These are phyloP conservation scores for Anisodus acutangulus DNA, from an alignment of 257 asterid species.

Conservation along the genomic window DNA sequence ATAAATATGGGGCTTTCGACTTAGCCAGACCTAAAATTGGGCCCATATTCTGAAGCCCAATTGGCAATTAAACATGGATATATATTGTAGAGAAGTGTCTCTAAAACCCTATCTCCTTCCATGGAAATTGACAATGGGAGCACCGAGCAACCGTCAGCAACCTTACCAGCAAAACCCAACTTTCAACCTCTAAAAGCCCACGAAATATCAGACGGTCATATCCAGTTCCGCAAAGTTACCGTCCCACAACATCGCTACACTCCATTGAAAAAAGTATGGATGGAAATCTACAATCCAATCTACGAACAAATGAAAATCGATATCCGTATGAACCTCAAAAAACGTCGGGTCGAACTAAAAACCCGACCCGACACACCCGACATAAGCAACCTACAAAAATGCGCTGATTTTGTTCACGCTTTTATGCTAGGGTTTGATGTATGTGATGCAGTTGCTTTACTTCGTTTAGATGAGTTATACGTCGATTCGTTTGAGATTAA, in stretches of 20 bases:
- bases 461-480: conserved; percentile 84
- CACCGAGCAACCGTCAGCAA: neutral
- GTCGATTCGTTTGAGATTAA: conserved; percentile 87
- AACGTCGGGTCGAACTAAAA: conserved; percentile 81
- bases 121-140: conserved; percentile 6
- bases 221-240: conserved; percentile 76
- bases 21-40: neutral
- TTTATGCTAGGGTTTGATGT: conserved; percentile 83
- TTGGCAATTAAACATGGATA: neutral
- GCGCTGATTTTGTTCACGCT: conserved; percentile 92
- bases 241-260: conserved; percentile 81
- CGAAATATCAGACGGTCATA: conserved; percentile 72
- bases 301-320: conserved; percentile 79
- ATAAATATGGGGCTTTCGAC: neutral
- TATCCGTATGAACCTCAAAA: conserved; percentile 85
- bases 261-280: conserved; percentile 77
- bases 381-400: conserved; percentile 72
- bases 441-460: conserved; percentile 68
- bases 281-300: conserved; percentile 72
- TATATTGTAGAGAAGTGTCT: neutral
- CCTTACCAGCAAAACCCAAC: conserved; percentile 49
- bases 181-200: conserved; percentile 77
- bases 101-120: neutral
- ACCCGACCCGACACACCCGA: conserved; percentile 89
- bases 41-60: neutral